phyloP scores from a whole-genome alignment of 108 stramenopile genomes.

The Schizochytrium sp. region DNA sequence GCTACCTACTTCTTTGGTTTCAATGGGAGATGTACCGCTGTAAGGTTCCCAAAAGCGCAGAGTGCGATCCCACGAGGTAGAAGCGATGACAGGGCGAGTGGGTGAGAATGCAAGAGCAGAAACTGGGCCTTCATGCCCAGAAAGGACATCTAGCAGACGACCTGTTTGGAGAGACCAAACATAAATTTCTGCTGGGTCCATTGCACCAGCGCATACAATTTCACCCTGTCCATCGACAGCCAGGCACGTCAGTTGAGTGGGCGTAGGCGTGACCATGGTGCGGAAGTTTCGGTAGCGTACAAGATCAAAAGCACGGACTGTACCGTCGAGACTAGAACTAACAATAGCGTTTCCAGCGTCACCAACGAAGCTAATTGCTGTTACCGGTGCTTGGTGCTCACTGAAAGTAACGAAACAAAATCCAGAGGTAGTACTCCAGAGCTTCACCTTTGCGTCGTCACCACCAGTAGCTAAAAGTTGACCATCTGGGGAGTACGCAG shows the following conservation, averaged over 20 bases:
- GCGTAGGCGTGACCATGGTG: constrained; percentile 87
- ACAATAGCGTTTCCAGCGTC: constrained; percentile 87
- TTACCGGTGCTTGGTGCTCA: constrained; percentile 94
- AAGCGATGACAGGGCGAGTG: constrained; percentile 79
- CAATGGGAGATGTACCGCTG: constrained; percentile 77
- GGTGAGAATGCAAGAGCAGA: constrained; percentile 84
- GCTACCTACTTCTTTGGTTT: constrained; percentile 89
- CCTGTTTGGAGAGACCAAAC: constrained; percentile 95
- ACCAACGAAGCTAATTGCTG: constrained; percentile 85
- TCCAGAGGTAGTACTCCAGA: constrained; percentile 94
- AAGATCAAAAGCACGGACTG: constrained; percentile 95
- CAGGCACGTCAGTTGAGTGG: constrained; percentile 91
- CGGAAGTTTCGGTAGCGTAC: constrained; percentile 96
- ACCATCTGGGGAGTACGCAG: constrained; percentile 94
- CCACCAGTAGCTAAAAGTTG: constrained; percentile 93
- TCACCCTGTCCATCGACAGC: constrained; percentile 88
- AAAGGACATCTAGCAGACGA: constrained; percentile 88
- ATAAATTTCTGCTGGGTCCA: constrained; percentile 92
- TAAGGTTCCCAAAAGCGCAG: constrained; percentile 97
- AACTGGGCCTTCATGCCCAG: constrained; percentile 94
- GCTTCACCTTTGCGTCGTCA: constrained; percentile 96
- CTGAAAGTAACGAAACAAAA: constrained; percentile 97
- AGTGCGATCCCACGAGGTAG: constrained; percentile 96
- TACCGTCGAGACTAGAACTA: constrained; percentile 92
- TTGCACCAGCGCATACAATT: constrained; percentile 87